Percentiles rank a stretch among this genome's conserved stretches.
These are phyloP conservation scores for Podaxis sp. DNA, from an alignment of 768 basidiomycete genomes.

Conservation along the genomic window DNA sequence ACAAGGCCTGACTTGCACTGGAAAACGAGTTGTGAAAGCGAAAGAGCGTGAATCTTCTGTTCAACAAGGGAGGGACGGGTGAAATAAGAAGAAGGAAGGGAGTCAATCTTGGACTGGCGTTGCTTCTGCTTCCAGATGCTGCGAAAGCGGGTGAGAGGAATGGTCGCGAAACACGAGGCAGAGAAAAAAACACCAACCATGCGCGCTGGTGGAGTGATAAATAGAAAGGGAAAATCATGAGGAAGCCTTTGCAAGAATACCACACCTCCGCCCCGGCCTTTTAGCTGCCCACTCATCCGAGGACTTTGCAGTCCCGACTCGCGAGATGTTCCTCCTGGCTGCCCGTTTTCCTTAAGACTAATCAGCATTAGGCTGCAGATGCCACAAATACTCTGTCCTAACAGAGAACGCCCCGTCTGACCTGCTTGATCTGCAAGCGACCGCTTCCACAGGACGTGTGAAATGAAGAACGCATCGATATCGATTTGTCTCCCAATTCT, in stretches of 20 bases:
- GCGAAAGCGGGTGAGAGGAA: conserved; percentile 2
- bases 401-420: conserved; percentile 12
- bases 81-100: conserved; percentile 37
- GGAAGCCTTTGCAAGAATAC: conserved; percentile 8
- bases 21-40: conserved; percentile 44
- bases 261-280: conserved; percentile 3
- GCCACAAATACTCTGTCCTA: conserved; percentile 16
- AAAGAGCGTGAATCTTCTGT: conserved; percentile 49
- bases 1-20: conserved; percentile 43
- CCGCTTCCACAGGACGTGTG: conserved; percentile 8
- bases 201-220: conserved; percentile 38
- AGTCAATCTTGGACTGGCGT: conserved; percentile 42
- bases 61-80: conserved; percentile 42
- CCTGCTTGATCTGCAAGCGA: conserved; percentile 13
- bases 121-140: conserved; percentile 47
- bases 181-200: conserved; percentile 32
- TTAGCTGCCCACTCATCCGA: conserved; percentile 15
- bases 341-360: conserved; percentile 17
- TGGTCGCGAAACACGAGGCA: conserved; percentile 7
- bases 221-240: conserved; percentile 37
- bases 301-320: conserved; percentile 13
- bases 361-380: conserved; percentile 15
- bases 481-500: conserved; percentile 5
- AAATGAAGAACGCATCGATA: conserved; percentile 2
- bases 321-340: conserved; percentile 12